A percentile compares a stretch with the other conserved stretches of the same genome.
phyloP scores from a whole-genome alignment of 768 basidiomycete species.

The Imleria badia region DNA sequence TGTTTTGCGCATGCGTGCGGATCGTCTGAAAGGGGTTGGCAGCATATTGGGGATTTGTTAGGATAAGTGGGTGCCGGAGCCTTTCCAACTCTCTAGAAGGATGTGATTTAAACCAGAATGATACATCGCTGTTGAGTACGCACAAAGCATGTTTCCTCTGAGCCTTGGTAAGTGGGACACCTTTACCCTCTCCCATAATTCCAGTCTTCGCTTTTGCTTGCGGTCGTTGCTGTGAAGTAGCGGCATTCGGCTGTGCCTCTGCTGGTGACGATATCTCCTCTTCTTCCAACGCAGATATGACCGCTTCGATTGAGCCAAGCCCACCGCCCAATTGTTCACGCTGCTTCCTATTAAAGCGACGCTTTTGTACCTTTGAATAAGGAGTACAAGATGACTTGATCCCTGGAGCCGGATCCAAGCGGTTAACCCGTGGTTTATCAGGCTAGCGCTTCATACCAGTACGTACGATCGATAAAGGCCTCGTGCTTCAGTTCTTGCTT shows the following conservation, averaged over 20 bases:
- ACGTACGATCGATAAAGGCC: constrained; percentile 64
- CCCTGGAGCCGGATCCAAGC: constrained; percentile 31
- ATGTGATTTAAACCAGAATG: not conserved
- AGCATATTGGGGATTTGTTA: constrained; percentile 62
- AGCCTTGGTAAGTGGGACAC: constrained; percentile 52
- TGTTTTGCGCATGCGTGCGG: constrained; percentile 77
- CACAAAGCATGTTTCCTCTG: constrained; percentile 73
- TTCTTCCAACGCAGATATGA: constrained; percentile 54
- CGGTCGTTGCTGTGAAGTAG: constrained; percentile 16
- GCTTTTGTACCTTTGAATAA: constrained; percentile 71
- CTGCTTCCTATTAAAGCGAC: constrained; percentile 69
- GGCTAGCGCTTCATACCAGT: too few species aligned
- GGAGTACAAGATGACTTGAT: constrained; percentile 50
- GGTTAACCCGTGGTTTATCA: not conserved
- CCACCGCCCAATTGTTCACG: constrained; percentile 58
- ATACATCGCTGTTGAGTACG: constrained; percentile 26
- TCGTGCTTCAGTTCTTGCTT: constrained; percentile 66
- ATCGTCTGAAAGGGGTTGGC: constrained; percentile 76
- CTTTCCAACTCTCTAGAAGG: constrained; percentile 59
- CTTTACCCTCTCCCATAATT: constrained; percentile 68
- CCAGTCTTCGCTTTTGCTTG: constrained; percentile 37
- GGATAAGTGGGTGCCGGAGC: constrained; percentile 67
- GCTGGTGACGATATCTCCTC: constrained; percentile 18
- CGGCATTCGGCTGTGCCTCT: constrained; percentile 15
- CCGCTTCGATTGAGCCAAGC: constrained; percentile 50